Evolutionary conservation across 768 basidiomycete genomes (phyloP), one percentile per base, ranked within the genome.

Genomic region (Mrakia gelida): DNA sequence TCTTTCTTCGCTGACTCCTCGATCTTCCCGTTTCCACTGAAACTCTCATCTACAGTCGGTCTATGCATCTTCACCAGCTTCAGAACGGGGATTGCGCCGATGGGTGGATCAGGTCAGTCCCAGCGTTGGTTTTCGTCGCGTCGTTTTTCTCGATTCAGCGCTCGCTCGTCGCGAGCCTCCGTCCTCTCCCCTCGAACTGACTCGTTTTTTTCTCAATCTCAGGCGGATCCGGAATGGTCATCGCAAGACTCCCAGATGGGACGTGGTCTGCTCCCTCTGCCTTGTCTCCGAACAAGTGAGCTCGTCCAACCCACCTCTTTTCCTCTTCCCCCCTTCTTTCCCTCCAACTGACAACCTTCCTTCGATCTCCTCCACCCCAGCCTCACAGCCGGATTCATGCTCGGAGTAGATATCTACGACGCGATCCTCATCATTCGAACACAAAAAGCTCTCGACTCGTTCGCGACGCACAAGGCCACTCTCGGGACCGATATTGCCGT

Each of bases 321-420:
- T 23, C 18, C 54, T 18, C 54, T 2, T 45, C 11, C 11, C 11
- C 18, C 23, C 21, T 26, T 16, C 18, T n/a, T 26, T 38, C 38
- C 38, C 8, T 38, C 38, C 8, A 54, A 16, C 52, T 23, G 21
- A 23, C 54, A 38, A 16, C 23, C 54, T 26, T 16, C 54, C 26
- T 23, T 18, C 54, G 45, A 45, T 8, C 45, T 10, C 11, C 45
- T 45, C 11, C 45, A 45, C 15, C 45, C 11, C 45, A 59, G 59
- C 74, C 75, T 84, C 10, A 81, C 84, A 0, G 79, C 84, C 0
- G 84, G 84, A 77, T 84, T 85, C 77, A 80, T 85, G 62, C 74
- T 84, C 63, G 84, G 84, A 15, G 79, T 84, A 23, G 84, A 85
- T 76, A 82, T 84, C 34, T 85, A 83, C 79, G 84, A 85, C 73